phyloP scores from a whole-genome alignment of 495 filamentous ascomycete species.

The Xylaria curta region DNA sequence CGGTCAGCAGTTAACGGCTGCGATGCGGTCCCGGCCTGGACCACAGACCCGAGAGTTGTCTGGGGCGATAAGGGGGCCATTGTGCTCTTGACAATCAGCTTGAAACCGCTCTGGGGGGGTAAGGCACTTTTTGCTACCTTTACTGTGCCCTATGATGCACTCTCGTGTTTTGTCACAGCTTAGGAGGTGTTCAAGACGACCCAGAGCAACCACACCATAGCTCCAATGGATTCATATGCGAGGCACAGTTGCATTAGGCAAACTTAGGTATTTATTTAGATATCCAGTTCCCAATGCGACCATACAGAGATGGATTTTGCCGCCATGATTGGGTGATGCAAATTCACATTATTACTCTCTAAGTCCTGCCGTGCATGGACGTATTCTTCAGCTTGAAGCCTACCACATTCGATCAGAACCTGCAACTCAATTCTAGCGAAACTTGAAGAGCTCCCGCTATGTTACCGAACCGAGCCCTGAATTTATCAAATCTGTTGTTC shows the following conservation, averaged over 20 bases:
- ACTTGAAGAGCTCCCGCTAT: not conserved
- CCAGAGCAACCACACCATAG: constrained; percentile 1
- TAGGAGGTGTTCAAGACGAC: constrained; percentile 8
- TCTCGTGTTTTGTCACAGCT: not conserved
- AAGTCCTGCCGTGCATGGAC: not conserved
- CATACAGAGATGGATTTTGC: constrained; percentile 8
- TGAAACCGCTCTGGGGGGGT: constrained; percentile 19
- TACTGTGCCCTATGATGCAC: not conserved
- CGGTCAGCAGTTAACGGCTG: constrained; percentile 3
- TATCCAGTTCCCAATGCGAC: not conserved
- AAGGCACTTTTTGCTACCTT: not conserved
- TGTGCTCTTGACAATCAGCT: not conserved
- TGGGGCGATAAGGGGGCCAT: constrained; percentile 1
- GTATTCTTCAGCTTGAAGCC: not conserved
- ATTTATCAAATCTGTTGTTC: not conserved
- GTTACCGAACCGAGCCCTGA: not conserved
- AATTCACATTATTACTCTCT: not conserved
- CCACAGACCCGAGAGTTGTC: not conserved
- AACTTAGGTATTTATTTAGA: not conserved
- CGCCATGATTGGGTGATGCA: not conserved
- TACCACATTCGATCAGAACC: not conserved
- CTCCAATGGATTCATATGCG: constrained; percentile 11
- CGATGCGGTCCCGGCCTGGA: constrained; percentile 1
- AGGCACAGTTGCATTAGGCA: constrained; percentile 22
- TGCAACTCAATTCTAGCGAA: not conserved